Percentiles rank a stretch among this genome's conserved stretches.
Conservation (phyloP, 306 rosid species). For the Phaseolus lunatus region DNA sequence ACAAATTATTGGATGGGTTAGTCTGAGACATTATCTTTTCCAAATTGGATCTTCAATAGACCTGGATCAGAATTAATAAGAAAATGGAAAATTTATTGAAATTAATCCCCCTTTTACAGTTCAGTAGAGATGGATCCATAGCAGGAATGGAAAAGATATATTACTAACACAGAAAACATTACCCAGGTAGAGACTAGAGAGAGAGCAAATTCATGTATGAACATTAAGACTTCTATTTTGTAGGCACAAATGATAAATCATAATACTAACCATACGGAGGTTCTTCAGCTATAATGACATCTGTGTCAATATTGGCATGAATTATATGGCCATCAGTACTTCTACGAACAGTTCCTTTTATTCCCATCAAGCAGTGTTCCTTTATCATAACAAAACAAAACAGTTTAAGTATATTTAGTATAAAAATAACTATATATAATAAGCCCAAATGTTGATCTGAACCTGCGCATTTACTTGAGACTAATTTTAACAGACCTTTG, state of each 20-base stretch:
- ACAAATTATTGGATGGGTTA: not conserved
- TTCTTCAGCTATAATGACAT: conserved; percentile 96
- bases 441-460: conserved; percentile 30
- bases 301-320: conserved; percentile 99
- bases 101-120: not conserved
- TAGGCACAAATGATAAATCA: conserved; percentile 20
- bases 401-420: conserved; percentile 8
- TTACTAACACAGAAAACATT: not conserved
- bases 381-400: conserved; percentile 46
- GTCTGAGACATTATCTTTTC: not conserved
- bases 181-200: not conserved
- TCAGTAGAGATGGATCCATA: not conserved
- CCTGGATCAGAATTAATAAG: not conserved
- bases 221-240: conserved; percentile 20
- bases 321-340: conserved; percentile 99
- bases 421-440: not conserved
- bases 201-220: not conserved
- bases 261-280: conserved; percentile 91
- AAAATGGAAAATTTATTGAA: not conserved
- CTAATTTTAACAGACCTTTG: conserved; percentile 70
- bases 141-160: not conserved
- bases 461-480: conserved; percentile 12
- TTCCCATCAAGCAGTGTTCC: conserved; percentile 99
- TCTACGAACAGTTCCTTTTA: conserved; percentile 98
- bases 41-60: not conserved